Base-by-base conservation (phyloP, 371 early-diverging fungal genomes). In the Rhizopus microsporus region DNA sequence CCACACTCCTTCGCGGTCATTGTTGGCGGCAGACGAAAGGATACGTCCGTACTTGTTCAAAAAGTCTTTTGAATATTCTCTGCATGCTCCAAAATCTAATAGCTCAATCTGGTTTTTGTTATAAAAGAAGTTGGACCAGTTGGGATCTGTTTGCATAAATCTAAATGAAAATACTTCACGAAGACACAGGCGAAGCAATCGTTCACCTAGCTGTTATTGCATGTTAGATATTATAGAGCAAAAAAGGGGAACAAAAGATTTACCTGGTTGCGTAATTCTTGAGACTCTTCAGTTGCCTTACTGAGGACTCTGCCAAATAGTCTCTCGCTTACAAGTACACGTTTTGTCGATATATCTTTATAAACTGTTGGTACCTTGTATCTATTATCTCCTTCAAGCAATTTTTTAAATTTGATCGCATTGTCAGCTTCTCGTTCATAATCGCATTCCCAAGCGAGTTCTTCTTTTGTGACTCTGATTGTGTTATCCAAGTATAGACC, bases 111-210 rank as follows among this genome's bases (percentile, higher is more conserved):
- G 89, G 33, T 78, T 73, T 12, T 66, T 69, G 63, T 94, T 86
- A 67, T 93, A 98, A 59, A 98, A 77, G 65, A 98, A 98, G 71
- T 98, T 98, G 54, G 94, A 85, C 97, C 97, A 98, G 68, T 98
- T 98, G 4, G 98, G 98, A 67, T 98, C 98, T 9, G 98, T 98
- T 72, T 98, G 98, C 98, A 98, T 97, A 72, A 91, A 94, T 55
- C 86, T 81, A 71, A 93, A 96, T 29, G 85, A 86, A 68, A 97
- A 97, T 40, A 98, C 78, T 67, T 97, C 98, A 31, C 84, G 78
- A 33, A 98, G 78, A 68, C 94, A 94, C 5, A 98, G 86, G 12
- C 83, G 73, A 59, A 98, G 68, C 9, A 97, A 63, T 10, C 65
- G 72, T 55, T 78, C 79, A 17, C 79, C 79, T n/a, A 78, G 44